Evolutionary conservation across 225 moss, liverwort and hornwort genomes (phyloP), one percentile per base, ranked within the genome.

Genomic region (Polytrichum commune): DNA sequence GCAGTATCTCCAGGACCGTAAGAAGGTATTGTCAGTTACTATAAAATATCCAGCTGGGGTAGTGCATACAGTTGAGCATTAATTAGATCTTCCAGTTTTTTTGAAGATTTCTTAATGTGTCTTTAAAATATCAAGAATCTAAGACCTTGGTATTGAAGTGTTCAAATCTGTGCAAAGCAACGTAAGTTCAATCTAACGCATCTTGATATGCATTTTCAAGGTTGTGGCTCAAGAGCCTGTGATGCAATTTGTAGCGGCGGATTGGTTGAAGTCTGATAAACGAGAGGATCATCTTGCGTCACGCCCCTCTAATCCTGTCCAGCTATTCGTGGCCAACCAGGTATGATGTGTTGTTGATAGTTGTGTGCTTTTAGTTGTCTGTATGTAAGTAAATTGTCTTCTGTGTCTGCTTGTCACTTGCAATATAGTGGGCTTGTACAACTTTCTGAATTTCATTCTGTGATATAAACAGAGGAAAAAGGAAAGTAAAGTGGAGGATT

Each of bases 181-280:
- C 4, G 0, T 46, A 46, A 3, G 13, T 13, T 46, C 13, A 46
- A 46, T 46, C 46, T 46, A 10, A 46, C 16, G 3, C 3, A 16
- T 46, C 13, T 46, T 16, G 46, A 46, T 4, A 46, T 46, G 46
- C 16, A 46, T 46, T 70, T 29, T 9, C 63, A 70, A 95, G 95
- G 86, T 95, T 46, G 94, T 95, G 65, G 95, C 94, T 5, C 65
- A 84, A 77, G 88, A 94, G n/a, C 94, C 94, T 13, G 86, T 92
- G 60, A 92, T 98, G 97, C 90, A 98, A 66, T 94, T 95, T 67
- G 83, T 98, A 18, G 92, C 95, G 56, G 94, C 94, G 61, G 97
- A 98, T 77, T 98, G 97, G 97, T 77, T 95, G 61, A 98, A 90
- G 71, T 98, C 97, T 54, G 83, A 87, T 55, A 92, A 95, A 78